These are phyloP conservation scores for Acer yangbiense DNA, from an alignment of 345 rosid species.

Conservation along the genomic window DNA sequence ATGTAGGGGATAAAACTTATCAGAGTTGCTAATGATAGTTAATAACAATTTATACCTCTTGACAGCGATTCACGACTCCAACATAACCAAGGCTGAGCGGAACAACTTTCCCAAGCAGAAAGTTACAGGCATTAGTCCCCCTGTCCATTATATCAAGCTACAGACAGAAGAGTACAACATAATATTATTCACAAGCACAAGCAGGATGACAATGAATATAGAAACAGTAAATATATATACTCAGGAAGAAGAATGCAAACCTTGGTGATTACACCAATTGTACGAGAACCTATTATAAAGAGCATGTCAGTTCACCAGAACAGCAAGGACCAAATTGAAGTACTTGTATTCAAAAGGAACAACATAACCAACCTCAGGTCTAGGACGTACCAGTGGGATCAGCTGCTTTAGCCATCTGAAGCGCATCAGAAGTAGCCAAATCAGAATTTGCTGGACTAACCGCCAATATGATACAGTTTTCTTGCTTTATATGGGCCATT, in stretches of 20 bases:
- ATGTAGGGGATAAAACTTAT: background rate
- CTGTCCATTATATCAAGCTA: conserved; percentile 85
- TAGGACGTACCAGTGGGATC: conserved; percentile 56
- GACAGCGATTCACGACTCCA: conserved; percentile 75
- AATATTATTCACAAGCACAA: conserved; percentile 16
- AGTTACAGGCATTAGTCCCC: conserved; percentile 63
- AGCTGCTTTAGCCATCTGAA: conserved; percentile 61
- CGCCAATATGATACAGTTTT: conserved; percentile 68
- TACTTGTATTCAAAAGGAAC: background rate
- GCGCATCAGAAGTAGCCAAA: conserved; percentile 78
- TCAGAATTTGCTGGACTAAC: conserved; percentile 73
- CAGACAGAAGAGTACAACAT: conserved; percentile 17
- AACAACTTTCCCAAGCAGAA: conserved; percentile 62
- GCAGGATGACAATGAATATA: background rate
- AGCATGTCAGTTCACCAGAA: conserved; percentile 13
- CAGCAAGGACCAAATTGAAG: conserved; percentile 17
- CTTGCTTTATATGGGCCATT: conserved; percentile 42
- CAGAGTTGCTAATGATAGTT: background rate
- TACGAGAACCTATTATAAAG: conserved; percentile 53
- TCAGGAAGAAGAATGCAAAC: conserved; percentile 29
- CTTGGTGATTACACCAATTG: conserved; percentile 77
- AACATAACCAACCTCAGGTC: background rate
- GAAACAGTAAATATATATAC: background rate
- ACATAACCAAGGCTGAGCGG: conserved; percentile 69
- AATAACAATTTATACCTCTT: conserved; percentile 46